Percentiles rank a stretch among this genome's conserved stretches.
These are phyloP conservation scores for Pholiota microspora DNA, from an alignment of 768 basidiomycete genomes.

Conservation along the genomic window DNA sequence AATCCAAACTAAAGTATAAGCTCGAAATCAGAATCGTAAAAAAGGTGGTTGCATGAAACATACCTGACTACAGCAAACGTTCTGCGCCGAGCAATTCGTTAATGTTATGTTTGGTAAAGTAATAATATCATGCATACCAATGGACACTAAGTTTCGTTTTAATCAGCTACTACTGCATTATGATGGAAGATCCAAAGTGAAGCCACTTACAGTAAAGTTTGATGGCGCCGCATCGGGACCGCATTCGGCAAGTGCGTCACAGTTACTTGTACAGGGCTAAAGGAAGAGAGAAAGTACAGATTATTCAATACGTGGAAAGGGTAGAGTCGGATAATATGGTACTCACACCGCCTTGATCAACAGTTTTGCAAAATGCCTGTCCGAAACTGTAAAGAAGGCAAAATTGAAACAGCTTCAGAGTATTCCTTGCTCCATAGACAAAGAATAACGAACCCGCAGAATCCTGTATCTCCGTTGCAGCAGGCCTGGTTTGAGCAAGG, in stretches of 20 bases:
- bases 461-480: slow-evolving; percentile 23
- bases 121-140: not conserved
- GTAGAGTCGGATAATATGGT: not conserved
- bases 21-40: not conserved
- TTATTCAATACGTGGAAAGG: too few relatives aligned
- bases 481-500: slow-evolving; percentile 26
- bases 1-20: slow-evolving; percentile 10
- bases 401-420: too few relatives aligned
- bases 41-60: not conserved
- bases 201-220: slow-evolving; percentile 5
- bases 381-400: slow-evolving; percentile 13
- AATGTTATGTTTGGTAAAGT: not conserved
- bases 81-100: not conserved
- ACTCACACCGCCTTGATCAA: slow-evolving; percentile 7
- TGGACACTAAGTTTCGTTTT: not conserved
- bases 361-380: slow-evolving; percentile 14
- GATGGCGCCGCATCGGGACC: slow-evolving; percentile 13
- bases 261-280: slow-evolving; percentile 10
- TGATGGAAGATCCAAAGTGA: not conserved
- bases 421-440: not conserved
- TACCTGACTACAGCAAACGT: slow-evolving; percentile 18
- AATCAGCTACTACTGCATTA: not conserved
- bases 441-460: slow-evolving; percentile 20
- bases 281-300: not conserved
- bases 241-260: slow-evolving; percentile 13